Conservation (phyloP, 1,139 yeast genomes). For the Pichia terricola region DNA sequence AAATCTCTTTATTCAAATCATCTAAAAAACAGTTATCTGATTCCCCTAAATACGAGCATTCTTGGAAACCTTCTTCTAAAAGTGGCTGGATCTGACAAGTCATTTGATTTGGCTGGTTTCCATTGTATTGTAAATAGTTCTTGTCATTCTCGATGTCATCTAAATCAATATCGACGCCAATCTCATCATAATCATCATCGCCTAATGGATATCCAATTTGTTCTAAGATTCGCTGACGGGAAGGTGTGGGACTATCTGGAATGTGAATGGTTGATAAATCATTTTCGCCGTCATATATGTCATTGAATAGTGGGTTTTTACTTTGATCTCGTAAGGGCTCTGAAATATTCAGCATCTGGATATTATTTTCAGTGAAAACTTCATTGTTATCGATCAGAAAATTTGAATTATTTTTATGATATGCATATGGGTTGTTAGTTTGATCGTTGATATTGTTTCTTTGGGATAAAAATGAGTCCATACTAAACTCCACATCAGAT, state of each 20-base stretch:
- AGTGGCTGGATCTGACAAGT: background rate
- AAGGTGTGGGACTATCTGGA: no score
- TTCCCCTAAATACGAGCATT: background rate
- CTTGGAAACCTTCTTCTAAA: no score
- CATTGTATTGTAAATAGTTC: background rate
- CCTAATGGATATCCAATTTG: no score
- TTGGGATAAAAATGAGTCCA: background rate
- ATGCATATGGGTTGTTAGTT: background rate
- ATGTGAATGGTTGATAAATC: background rate
- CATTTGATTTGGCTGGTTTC: background rate
- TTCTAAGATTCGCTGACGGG: no score
- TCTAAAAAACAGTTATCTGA: conserved; percentile 3
- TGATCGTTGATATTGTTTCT: background rate
- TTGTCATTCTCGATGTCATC: background rate
- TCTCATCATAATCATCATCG: background rate
- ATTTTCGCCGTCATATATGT: background rate
- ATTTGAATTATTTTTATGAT: background rate
- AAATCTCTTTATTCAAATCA: conserved; percentile 10
- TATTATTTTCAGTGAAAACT: background rate
- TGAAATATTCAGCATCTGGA: conserved; percentile 9
- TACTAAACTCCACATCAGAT: no score
- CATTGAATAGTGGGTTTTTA: background rate
- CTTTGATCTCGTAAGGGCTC: conserved; percentile 1
- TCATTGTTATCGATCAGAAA: background rate
- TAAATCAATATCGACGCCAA: no score